phyloP scores from a whole-genome alignment of 345 rosid genomes.

The Carallia brachiata region DNA sequence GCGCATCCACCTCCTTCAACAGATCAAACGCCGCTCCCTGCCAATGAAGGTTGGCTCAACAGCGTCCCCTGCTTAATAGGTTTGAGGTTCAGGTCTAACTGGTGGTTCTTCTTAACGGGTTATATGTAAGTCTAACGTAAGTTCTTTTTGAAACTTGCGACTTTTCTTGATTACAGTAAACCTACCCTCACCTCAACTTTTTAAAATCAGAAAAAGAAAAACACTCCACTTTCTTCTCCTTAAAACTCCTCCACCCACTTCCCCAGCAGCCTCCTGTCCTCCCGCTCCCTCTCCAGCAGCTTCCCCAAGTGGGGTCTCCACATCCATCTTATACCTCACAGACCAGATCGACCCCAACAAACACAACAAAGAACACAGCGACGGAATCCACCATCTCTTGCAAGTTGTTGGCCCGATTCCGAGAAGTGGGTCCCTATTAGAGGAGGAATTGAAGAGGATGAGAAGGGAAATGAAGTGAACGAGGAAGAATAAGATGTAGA shows the following conservation, averaged over 20 bases:
- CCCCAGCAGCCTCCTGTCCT: conserved; percentile 65
- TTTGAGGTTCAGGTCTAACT: too few relatives aligned
- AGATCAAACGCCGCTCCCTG: conserved; percentile 71
- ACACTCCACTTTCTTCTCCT: conserved; percentile 57
- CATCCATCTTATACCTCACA: conserved; percentile 69
- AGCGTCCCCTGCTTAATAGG: too few relatives aligned
- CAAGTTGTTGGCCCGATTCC: conserved; percentile 25
- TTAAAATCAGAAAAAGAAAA: too few relatives aligned
- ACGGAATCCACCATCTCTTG: conserved; percentile 78
- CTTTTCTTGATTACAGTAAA: too few relatives aligned
- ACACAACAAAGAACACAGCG: conserved; percentile 56
- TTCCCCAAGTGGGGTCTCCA: conserved; percentile 68
- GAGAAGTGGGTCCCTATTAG: conserved; percentile 8
- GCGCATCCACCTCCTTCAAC: conserved; percentile 86
- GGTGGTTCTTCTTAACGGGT: too few relatives aligned
- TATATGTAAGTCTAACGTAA: too few relatives aligned
- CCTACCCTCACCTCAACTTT: too few relatives aligned
- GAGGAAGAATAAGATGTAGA: conserved; percentile 83
- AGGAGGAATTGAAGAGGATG: conserved; percentile 72
- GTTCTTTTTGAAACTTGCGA: too few relatives aligned
- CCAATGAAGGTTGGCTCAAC: too few relatives aligned
- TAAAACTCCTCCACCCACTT: conserved; percentile 76
- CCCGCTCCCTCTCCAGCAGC: conserved; percentile 79
- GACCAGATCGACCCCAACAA: conserved; percentile 82
- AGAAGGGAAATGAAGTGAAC: conserved; percentile 74